Evolutionary conservation across 305 asterid genomes (phyloP).

Genomic region (Andrographis paniculata): DNA sequence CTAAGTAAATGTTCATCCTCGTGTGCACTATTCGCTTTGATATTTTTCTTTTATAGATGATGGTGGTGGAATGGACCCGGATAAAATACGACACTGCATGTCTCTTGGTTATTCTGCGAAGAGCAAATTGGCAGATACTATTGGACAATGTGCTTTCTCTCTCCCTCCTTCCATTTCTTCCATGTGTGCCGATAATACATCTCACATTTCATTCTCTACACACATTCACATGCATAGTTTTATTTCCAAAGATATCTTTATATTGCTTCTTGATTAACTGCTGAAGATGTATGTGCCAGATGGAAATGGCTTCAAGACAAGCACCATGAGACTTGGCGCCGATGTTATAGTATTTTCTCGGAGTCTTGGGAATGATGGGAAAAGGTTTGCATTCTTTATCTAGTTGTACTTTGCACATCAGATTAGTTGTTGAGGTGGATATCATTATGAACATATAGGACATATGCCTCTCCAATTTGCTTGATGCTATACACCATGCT

Average conservation of each 20-base stretch:
- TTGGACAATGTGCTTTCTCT: constrained; percentile 70
- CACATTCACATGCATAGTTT: too few species aligned
- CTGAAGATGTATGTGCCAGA: constrained; percentile 33
- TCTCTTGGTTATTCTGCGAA: constrained; percentile 93
- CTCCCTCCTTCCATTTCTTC: constrained; percentile 15
- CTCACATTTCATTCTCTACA: too few species aligned
- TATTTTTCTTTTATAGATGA: constrained; percentile 50
- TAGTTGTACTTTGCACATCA: constrained; percentile 4
- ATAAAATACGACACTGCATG: constrained; percentile 89
- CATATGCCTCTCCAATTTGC: neutral
- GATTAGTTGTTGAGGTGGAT: constrained; percentile 6
- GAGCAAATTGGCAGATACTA: constrained; percentile 69
- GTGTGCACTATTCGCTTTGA: constrained; percentile 9
- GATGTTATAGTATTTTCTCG: constrained; percentile 95
- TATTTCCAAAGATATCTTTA: constrained; percentile 14
- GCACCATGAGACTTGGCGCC: constrained; percentile 99
- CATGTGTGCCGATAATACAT: too few species aligned
- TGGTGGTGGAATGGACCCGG: constrained; percentile 98
- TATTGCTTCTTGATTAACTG: constrained; percentile 18
- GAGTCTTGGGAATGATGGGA: constrained; percentile 39
- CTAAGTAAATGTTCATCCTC: too few species aligned
- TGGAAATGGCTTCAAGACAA: constrained; percentile 97
- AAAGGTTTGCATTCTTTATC: constrained; percentile 35
- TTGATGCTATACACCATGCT: neutral
- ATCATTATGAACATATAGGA: constrained; percentile 1